Evolutionary conservation across 2,329 filamentous ascomycete genomes (phyloP).

Genomic region (Colletotrichum sp.): DNA sequence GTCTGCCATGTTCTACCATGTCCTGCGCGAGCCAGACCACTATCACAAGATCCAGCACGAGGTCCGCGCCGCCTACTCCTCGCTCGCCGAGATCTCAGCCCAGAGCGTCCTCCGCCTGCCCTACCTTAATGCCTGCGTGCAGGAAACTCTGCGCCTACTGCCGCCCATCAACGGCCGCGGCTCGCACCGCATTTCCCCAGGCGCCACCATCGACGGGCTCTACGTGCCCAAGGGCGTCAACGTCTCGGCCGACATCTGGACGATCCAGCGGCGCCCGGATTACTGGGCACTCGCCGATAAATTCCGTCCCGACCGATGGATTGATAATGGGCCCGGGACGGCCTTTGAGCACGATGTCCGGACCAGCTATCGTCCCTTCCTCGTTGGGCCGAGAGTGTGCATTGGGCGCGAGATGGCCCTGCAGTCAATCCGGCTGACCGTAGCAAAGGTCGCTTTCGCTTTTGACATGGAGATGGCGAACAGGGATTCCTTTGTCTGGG

Average conservation of each 20-base stretch:
- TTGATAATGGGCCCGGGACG: conserved; percentile 21
- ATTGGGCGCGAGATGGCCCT: conserved; percentile 12
- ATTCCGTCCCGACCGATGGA: conserved; percentile 54
- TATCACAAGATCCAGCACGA: background rate
- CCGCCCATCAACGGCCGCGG: conserved; percentile 43
- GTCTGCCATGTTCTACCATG: conserved; percentile 5
- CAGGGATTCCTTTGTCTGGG: background rate
- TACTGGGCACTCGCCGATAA: conserved; percentile 47
- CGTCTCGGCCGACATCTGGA: conserved; percentile 13
- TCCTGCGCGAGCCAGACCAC: background rate
- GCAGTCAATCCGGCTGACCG: background rate
- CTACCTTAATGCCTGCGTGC: conserved; percentile 48
- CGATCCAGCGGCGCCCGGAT: conserved; percentile 40
- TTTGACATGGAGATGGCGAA: background rate
- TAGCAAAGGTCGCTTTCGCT: background rate
- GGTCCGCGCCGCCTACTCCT: background rate
- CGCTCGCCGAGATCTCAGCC: background rate
- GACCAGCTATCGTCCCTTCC: background rate
- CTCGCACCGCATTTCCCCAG: background rate
- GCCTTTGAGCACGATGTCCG: background rate
- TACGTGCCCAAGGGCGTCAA: background rate
- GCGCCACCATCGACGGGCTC: background rate
- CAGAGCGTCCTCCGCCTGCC: background rate
- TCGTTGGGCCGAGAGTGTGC: background rate
- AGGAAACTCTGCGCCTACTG: conserved; percentile 60